Percentiles rank a stretch among this genome's conserved stretches.
phyloP scores from a whole-genome alignment of 2,329 filamentous ascomycete genomes.

The Fusarium longipes region DNA sequence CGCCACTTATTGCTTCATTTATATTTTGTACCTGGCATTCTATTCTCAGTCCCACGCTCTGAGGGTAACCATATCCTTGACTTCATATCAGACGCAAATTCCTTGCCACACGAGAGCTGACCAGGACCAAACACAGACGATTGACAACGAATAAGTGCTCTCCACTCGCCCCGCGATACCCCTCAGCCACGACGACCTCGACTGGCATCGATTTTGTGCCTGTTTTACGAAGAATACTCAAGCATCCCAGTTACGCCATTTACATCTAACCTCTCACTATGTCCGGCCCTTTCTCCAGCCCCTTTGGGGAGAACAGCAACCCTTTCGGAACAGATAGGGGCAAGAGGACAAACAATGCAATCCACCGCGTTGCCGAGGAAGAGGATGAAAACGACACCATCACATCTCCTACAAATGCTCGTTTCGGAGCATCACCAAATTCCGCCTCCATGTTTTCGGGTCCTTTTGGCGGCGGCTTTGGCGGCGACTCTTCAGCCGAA shows the following conservation, averaged over 20 bases:
- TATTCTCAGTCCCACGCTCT: background rate
- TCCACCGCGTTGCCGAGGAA: constrained; percentile 77
- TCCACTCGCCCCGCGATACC: constrained; percentile 70
- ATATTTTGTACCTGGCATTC: background rate
- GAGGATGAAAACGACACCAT: constrained; percentile 84
- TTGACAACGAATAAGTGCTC: constrained; percentile 68
- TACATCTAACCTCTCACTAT: constrained; percentile 58
- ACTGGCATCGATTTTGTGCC: constrained; percentile 54
- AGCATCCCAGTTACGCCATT: background rate
- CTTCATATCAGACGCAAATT: constrained; percentile 47
- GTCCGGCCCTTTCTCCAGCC: constrained; percentile 83
- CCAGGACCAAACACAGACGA: constrained; percentile 70
- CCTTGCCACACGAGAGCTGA: constrained; percentile 62
- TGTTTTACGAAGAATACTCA: constrained; percentile 12
- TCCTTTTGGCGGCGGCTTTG: constrained; percentile 60
- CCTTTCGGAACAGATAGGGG: constrained; percentile 42
- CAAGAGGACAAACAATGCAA: constrained; percentile 48
- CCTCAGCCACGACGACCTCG: constrained; percentile 78
- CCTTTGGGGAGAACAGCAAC: constrained; percentile 68
- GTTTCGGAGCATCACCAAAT: constrained; percentile 61
- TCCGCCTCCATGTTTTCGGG: constrained; percentile 56
- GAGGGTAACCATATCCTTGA: background rate
- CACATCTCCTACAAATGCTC: constrained; percentile 77
- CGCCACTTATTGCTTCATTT: constrained; percentile 13
- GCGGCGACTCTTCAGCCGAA: constrained; percentile 61